Evolutionary conservation across 805 yeast species (phyloP).

Genomic region (Wickerhamia fluorescens): DNA sequence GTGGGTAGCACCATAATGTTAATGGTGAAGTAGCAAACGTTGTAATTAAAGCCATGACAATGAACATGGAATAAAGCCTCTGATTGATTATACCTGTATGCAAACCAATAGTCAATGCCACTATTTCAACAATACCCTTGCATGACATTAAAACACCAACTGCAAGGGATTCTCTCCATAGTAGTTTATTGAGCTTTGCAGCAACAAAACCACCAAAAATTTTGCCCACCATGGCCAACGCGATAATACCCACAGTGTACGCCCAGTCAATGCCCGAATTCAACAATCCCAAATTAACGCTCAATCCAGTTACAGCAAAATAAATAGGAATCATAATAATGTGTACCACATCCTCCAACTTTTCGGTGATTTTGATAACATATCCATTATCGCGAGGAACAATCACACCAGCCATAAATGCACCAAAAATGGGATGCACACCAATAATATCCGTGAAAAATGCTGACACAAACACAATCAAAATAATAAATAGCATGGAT

Average conservation of each 20-base stretch:
- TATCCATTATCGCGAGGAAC: conserved; percentile 73
- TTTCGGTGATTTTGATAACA: conserved; percentile 61
- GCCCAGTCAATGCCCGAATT: conserved; percentile 72
- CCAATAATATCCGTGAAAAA: conserved; percentile 81
- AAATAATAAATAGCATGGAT: conserved; percentile 48
- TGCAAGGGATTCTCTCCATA: conserved; percentile 67
- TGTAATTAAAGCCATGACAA: conserved; percentile 73
- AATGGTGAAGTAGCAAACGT: conserved; percentile 79
- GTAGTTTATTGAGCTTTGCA: conserved; percentile 53
- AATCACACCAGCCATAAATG: conserved; percentile 68
- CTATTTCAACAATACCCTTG: conserved; percentile 83
- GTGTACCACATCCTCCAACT: conserved; percentile 72
- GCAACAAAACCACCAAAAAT: conserved; percentile 60
- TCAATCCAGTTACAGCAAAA: conserved; percentile 74
- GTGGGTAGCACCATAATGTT: conserved; percentile 56
- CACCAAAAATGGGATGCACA: conserved; percentile 83
- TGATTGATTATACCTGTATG: conserved; percentile 60
- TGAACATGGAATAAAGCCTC: conserved; percentile 70
- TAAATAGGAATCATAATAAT: conserved; percentile 68
- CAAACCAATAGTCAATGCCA: conserved; percentile 67
- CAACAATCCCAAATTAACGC: conserved; percentile 57
- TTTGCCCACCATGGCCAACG: conserved; percentile 63
- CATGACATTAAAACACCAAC: conserved; percentile 84
- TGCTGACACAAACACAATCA: conserved; percentile 57
- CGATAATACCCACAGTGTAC: conserved; percentile 59